These are phyloP conservation scores for Monascus purpureus DNA, from an alignment of 495 filamentous ascomycete species.

Conservation along the genomic window DNA sequence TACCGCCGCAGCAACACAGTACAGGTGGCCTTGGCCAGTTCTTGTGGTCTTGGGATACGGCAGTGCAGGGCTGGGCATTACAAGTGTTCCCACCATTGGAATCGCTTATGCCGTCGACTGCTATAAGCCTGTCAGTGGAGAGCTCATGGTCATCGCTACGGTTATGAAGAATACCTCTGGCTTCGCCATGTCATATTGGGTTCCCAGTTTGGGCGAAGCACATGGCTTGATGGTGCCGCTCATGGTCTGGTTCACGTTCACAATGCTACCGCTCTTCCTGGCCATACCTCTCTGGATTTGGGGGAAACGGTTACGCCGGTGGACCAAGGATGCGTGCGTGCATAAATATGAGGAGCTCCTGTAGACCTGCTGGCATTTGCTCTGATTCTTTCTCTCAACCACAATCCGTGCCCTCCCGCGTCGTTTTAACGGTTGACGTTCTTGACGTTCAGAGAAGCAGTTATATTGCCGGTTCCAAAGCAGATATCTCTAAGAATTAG, in stretches of 20 bases:
- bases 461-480: too few relatives aligned
- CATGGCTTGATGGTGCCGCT: constrained; percentile 7
- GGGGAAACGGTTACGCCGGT: constrained; percentile 9
- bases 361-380: too few relatives aligned
- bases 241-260: constrained; percentile 13
- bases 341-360: too few relatives aligned
- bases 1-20: constrained; percentile 38
- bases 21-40: constrained; percentile 33
- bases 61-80: constrained; percentile 32
- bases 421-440: too few relatives aligned
- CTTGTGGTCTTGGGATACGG: constrained; percentile 39
- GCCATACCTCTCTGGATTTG: constrained; percentile 10
- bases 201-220: constrained; percentile 4
- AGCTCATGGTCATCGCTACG: constrained; percentile 41
- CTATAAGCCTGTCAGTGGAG: constrained; percentile 38
- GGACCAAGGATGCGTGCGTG: constrained; percentile 1
- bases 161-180: constrained; percentile 40
- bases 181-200: constrained; percentile 28
- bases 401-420: too few relatives aligned
- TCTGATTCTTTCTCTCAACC: too few relatives aligned
- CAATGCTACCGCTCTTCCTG: constrained; percentile 8
- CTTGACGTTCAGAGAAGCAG: too few relatives aligned
- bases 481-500: too few relatives aligned
- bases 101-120: constrained; percentile 42
- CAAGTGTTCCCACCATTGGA: constrained; percentile 32